Conservation (phyloP, 805 yeast genomes). For the Saccharomycopsis malanga region DNA sequence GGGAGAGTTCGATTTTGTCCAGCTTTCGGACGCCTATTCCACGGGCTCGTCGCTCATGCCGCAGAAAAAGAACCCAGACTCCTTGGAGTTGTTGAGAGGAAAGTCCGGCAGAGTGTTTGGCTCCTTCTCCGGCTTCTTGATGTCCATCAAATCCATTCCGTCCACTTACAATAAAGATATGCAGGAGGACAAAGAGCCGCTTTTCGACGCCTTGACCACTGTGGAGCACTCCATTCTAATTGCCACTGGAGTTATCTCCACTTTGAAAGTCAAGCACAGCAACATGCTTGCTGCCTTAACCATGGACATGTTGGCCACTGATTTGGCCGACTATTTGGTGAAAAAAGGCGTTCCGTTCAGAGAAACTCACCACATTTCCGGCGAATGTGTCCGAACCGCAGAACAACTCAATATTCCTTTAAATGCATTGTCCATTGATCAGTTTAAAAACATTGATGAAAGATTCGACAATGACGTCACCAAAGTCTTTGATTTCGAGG, state of each 20-base stretch:
- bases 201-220: conserved; percentile 83
- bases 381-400: conserved; percentile 90
- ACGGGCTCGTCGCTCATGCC: conserved; percentile 99
- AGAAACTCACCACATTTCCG: conserved; percentile 98
- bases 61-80: conserved; percentile 97
- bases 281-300: conserved; percentile 85
- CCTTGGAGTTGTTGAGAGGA: conserved; percentile 90
- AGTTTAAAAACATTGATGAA: conserved; percentile 69
- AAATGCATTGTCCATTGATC: conserved; percentile 71
- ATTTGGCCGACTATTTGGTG: conserved; percentile 93
- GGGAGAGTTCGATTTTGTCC: conserved; percentile 93
- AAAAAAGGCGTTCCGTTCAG: conserved; percentile 98
- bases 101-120: conserved; percentile 98
- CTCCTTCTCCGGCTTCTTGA: conserved; percentile 87
- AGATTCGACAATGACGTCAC: conserved; percentile 78
- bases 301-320: conserved; percentile 99
- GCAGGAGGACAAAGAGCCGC: conserved; percentile 99
- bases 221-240: conserved; percentile 90
- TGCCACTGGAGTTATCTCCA: conserved; percentile 94
- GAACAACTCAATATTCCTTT: conserved; percentile 71
- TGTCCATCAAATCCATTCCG: conserved; percentile 95
- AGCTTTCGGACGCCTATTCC: conserved; percentile 94
- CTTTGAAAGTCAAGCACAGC: conserved; percentile 63
- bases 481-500: conserved; percentile 80
- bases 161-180: conserved; percentile 96